Conservation (phyloP, 352 stramenopile genomes). For the Phytophthora citricola region DNA sequence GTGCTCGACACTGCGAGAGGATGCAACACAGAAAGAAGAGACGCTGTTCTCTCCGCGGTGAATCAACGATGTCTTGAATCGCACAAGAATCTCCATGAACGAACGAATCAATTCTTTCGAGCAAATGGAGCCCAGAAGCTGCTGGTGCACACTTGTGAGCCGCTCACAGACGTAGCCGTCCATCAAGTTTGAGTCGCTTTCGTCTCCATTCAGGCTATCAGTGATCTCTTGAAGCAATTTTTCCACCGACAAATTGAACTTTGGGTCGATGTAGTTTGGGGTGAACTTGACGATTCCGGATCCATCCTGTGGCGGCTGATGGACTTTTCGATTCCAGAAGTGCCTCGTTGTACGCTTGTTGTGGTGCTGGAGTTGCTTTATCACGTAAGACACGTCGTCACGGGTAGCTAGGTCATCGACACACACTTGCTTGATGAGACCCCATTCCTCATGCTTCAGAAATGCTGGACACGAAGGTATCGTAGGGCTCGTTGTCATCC, state of each 20-base stretch:
- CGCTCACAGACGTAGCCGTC: constrained; percentile 27
- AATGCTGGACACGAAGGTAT: constrained; percentile 13
- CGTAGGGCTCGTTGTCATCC: background rate
- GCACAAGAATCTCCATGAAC: constrained; percentile 21
- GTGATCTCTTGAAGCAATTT: constrained; percentile 25
- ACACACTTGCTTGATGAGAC: constrained; percentile 25
- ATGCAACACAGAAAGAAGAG: constrained; percentile 24
- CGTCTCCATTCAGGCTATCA: constrained; percentile 4
- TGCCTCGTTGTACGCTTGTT: constrained; percentile 6
- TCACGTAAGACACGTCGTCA: constrained; percentile 4
- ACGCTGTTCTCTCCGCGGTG: constrained; percentile 13
- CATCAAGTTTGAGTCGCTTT: constrained; percentile 14
- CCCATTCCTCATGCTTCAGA: constrained; percentile 23
- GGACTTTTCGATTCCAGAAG: constrained; percentile 28
- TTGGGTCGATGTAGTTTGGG: constrained; percentile 16
- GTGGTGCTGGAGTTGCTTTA: constrained; percentile 21
- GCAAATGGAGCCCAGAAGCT: constrained; percentile 25
- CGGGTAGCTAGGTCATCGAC: constrained; percentile 8
- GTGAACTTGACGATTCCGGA: constrained; percentile 20
- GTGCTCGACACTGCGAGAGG: constrained; percentile 25
- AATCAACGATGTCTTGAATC: constrained; percentile 23
- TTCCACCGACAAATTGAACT: constrained; percentile 5
- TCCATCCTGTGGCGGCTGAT: background rate
- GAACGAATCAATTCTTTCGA: constrained; percentile 18
- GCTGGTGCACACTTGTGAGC: constrained; percentile 21